Conservation (phyloP, 768 basidiomycete species). For the Xerocomellus amylosporus region DNA sequence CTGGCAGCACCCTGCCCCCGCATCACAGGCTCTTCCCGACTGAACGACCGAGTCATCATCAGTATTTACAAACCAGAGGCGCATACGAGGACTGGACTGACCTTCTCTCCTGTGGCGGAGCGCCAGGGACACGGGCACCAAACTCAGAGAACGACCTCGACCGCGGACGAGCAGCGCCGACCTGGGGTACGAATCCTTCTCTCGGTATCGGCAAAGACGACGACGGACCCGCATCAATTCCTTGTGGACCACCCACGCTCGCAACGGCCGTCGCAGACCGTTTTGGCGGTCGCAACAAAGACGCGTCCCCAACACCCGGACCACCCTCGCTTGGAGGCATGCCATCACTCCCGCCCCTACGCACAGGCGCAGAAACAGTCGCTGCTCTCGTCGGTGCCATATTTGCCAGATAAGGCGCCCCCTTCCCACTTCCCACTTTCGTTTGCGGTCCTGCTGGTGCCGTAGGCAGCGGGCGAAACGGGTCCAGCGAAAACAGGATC, state of each 20-base stretch:
- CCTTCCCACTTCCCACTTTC: background rate
- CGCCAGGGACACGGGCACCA: constrained; percentile 34
- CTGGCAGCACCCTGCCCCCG: background rate
- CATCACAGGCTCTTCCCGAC: constrained; percentile 25
- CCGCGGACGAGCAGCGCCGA: constrained; percentile 46
- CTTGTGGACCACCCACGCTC: background rate
- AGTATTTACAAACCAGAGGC: background rate
- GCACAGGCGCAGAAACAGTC: constrained; percentile 32
- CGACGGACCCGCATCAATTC: background rate
- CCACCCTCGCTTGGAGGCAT: background rate
- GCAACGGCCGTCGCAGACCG: constrained; percentile 8
- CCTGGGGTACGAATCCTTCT: constrained; percentile 63
- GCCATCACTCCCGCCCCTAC: constrained; percentile 10
- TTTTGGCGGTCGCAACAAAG: constrained; percentile 18
- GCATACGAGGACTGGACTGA: background rate
- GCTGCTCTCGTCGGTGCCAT: constrained; percentile 26
- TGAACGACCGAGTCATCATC: constrained; percentile 2
- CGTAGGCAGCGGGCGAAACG: constrained; percentile 33
- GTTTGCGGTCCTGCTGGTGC: background rate
- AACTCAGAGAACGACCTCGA: constrained; percentile 80
- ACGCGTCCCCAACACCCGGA: background rate
- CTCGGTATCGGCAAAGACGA: constrained; percentile 41
- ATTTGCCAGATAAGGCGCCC: background rate
- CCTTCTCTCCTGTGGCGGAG: constrained; percentile 13
- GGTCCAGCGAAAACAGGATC: constrained; percentile 58